Base-by-base conservation (phyloP, 169 alveolate genomes). In the Plasmodium gallinaceum region DNA sequence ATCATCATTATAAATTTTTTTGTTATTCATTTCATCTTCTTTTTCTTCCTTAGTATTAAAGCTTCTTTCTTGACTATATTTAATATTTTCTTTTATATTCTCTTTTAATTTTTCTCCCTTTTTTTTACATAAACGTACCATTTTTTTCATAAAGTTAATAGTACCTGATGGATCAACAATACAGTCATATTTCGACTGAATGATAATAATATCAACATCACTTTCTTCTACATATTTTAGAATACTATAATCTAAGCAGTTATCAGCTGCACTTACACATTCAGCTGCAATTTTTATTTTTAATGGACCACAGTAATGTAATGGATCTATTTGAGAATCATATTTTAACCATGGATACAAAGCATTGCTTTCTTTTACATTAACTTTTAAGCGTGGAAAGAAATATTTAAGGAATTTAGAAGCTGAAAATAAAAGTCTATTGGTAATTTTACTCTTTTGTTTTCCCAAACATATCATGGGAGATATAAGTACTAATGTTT, bases 401-500 rank as follows among this genome's bases (percentile, higher is more conserved):
- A 76, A 45, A 48, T 61, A 64, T 62, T 76, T 61, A 0, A 76
- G 46, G 46, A 76, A 64, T 32, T 76, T 76, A 0, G 88, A 62
- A 12, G 88, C 88, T 0, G 88, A 48, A 0, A 76, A 45, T 66
- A 76, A 57, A 16, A 76, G 43, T 12, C 66, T 76, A 57, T 76
- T 46, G 5, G 74, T 46, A 10, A 76, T 76, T 76, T 76, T 76
- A 32, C 9, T 76, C 52, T 76, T 76, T 45, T 76, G 88, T 48
- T 76, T 76, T n/a, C 88, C 88, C 62, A 76, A 76, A 26, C 76
- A 62, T 14, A 76, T 62, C 88, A 76, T 76, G 20, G 88, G 88
- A 1, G 88, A 76, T 12, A 76, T 43, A 5, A 76, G 58, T 24
- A 76, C 68, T 5, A 76, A 37, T 24, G 76, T 45, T 76, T 76